Base-by-base conservation (phyloP, 2,329 filamentous ascomycete genomes). In the Colletotrichum sp. region DNA sequence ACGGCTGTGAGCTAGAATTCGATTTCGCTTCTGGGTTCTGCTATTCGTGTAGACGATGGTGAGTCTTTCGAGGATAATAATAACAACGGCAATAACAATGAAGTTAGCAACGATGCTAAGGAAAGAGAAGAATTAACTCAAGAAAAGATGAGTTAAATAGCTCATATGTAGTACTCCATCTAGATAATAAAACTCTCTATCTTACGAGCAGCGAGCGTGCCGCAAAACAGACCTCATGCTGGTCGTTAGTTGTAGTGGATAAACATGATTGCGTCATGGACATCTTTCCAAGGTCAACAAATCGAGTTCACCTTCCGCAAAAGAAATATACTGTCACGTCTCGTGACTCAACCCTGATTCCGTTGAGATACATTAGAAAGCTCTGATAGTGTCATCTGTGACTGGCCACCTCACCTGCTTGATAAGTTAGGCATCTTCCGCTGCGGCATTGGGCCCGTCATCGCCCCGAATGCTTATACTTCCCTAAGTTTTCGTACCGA, bases 91-190 rank as follows among this genome's bases (percentile, higher is more conserved):
- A 24, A 24, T 3, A 24, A 24, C 24, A 3, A 24, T 24, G 24
- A 24, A 24, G 24, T 24, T 24, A 16, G 7, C 34, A 36, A 36
- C 6, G 34, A 36, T 36, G 1, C 6, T 4, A 36, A 4, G 16
- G 34, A 5, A 16, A 36, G 7, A 36, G 34, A 36, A 8, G 1
- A 8, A 36, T 36, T 1, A 8, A 36, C 0, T 1, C 6, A 3
- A 36, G 7, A 6, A 15, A 36, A 15, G 7, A 16, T 3, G 13
- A 1, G 12, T 4, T 36, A 36, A 7, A 15, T 15, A 3, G 34
- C 36, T 8, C 1, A 1, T 0, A 38, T 1, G 16, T 0, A 9
- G 36, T 18, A 18, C 16, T 38, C 36, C 5, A 38, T 4, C 8
- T 9, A 2, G 7, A 38, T 8, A 4, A 2, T 8, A 8, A 8